Conservation (phyloP, 2,329 filamentous ascomycete species). For the Microdochium nivale region DNA sequence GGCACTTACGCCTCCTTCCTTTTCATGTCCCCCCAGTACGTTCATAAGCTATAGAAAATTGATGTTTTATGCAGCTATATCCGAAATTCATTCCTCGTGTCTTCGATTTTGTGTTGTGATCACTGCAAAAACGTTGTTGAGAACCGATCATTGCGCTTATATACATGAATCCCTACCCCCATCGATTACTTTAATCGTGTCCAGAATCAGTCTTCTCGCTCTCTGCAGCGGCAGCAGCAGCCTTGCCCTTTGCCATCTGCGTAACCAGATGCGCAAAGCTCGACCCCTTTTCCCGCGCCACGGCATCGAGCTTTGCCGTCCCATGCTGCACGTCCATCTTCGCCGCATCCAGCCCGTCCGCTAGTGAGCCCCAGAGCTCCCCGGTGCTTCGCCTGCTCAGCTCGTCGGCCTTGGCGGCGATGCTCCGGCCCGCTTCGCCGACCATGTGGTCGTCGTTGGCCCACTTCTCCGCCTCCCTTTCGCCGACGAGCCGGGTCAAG, state of each 20-base stretch:
- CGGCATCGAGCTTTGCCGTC: not conserved
- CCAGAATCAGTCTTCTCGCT: too few species aligned
- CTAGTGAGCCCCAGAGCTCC: not conserved
- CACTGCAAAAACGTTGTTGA: too few species aligned
- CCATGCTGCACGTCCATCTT: not conserved
- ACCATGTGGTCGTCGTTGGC: constrained; percentile 26
- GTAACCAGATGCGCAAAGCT: not conserved
- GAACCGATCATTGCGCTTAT: too few species aligned
- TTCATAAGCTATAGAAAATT: too few species aligned
- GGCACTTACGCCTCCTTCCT: too few species aligned
- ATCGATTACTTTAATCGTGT: too few species aligned
- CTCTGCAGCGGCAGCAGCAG: not conserved
- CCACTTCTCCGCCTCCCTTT: constrained; percentile 29
- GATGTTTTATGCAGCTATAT: too few species aligned
- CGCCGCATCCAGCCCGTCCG: not conserved
- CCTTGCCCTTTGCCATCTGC: not conserved
- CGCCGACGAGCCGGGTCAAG: constrained; percentile 38
- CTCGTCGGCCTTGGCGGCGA: constrained; percentile 2
- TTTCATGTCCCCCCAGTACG: too few species aligned
- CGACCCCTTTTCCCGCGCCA: not conserved
- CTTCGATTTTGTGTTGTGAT: too few species aligned
- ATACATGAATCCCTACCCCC: too few species aligned
- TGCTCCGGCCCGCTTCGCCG: constrained; percentile 21
- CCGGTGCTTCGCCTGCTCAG: not conserved
- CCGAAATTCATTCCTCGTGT: too few species aligned